Conservation (phyloP, 148 eudicot species). For the Spergularia bocconei region DNA sequence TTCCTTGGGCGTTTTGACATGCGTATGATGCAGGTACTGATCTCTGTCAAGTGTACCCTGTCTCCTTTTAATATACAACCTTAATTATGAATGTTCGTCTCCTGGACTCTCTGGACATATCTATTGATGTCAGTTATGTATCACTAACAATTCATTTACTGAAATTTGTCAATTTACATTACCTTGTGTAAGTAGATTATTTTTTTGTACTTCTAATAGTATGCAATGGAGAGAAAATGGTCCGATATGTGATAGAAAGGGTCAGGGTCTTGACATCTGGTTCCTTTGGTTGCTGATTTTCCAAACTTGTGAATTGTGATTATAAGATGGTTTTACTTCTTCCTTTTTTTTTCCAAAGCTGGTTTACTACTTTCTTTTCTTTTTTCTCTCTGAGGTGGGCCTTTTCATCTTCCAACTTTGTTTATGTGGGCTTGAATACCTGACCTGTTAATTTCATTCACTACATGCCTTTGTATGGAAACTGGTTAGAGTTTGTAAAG, state of each 20-base stretch:
- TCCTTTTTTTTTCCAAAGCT: too few relatives aligned
- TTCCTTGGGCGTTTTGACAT: slow-evolving; percentile 99
- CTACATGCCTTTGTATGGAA: neutral
- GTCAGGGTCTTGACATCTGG: neutral
- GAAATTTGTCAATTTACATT: neutral
- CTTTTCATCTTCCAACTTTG: neutral
- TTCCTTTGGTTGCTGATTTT: neutral
- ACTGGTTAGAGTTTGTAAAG: neutral
- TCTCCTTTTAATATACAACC: neutral
- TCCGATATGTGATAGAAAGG: neutral
- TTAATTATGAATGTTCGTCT: neutral
- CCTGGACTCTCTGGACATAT: neutral
- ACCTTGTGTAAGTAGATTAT: neutral
- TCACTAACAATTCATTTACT: neutral
- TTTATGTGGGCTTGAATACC: neutral
- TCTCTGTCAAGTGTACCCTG: slow-evolving; percentile 1
- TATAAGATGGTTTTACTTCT: neutral
- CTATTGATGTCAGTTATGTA: neutral
- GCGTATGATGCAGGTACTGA: slow-evolving; percentile 99
- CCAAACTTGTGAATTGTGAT: neutral
- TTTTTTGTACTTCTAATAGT: neutral
- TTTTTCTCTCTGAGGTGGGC: neutral
- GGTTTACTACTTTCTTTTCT: neutral
- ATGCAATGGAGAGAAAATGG: neutral
- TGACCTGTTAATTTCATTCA: neutral